Evolutionary conservation across 345 rosid genomes (phyloP).

Genomic region (Lepidium sativum): DNA sequence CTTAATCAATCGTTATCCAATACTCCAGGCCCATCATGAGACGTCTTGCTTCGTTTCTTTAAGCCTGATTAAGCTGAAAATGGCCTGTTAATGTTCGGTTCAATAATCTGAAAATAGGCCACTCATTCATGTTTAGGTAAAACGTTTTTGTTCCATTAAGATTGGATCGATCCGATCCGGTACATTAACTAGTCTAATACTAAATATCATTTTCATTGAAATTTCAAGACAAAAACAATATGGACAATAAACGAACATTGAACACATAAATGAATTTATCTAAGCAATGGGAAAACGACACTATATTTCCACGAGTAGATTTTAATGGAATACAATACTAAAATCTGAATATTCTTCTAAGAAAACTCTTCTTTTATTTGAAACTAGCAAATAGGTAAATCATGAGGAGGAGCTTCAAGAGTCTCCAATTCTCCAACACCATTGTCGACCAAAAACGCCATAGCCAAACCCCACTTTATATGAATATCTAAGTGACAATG

Average conservation of each 20-base stretch:
- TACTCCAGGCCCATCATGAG: neutral
- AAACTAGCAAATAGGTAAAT: conserved; percentile 54
- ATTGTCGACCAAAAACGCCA: conserved; percentile 77
- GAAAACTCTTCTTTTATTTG: neutral
- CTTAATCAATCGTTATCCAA: neutral
- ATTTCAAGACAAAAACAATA: neutral
- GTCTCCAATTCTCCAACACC: conserved; percentile 54
- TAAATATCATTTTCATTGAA: too few species aligned
- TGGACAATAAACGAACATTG: neutral
- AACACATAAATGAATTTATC: neutral
- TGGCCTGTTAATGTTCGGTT: neutral
- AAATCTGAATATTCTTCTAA: neutral
- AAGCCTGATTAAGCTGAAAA: neutral
- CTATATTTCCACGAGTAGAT: neutral
- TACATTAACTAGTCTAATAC: too few species aligned
- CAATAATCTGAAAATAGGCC: too few species aligned
- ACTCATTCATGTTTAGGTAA: too few species aligned
- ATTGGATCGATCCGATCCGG: too few species aligned
- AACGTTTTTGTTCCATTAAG: too few species aligned
- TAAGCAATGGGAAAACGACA: neutral
- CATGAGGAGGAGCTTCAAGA: conserved; percentile 58
- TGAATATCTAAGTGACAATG: conserved; percentile 97
- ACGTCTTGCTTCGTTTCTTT: neutral
- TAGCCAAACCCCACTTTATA: conserved; percentile 74
- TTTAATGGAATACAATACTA: conserved; percentile 3